Base-by-base conservation (phyloP, 73 alveolate genomes). In the Paramecium bursaria region DNA sequence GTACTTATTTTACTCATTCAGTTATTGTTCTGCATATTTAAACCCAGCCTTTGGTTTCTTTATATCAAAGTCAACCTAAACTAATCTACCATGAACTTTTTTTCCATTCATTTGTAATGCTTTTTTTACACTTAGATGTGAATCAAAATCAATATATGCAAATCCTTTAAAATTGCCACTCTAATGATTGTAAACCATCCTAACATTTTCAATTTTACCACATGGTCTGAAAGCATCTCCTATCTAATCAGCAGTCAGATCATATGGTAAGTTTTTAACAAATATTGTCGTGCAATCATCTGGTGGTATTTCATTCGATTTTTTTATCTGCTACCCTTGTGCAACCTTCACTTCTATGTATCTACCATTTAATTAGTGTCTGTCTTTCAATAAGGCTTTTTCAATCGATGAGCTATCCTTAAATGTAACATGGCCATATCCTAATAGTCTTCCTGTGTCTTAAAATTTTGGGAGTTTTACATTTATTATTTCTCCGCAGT, bases 181-280 rank as follows among this genome's bases (percentile, higher is more conserved):
- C 22, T 60, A 46, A 48, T 87, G 88, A 86, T 95, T 92, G 86
- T 92, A 92, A n/a, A 94, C 95, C 77, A 95, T 86, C 75, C 99
- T 89, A 47, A 95, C 88, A 15, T 75, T 75, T 60, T 87, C 88
- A 5, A 95, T 90, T 61, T 91, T 93, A 13, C 98, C 98, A 75
- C 92, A 95, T 15, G 91, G 87, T 48, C 98, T 60, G 90, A 95
- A 95, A 33, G 91, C 75, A 67, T 95, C 99, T 39, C 99, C 99
- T 0, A 95, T 93, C 51, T 95, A 94, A 85, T 93, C 97, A 52
- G 94, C 99, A 52, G 86, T 93, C 17, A 91, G 67, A 14, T 89
- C 97, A 86, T 91, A 95, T 1, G 99, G 97, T 44, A 95, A 87
- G 85, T 92, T 91, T 82, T 92, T 94, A 13, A 93, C 96, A 90